Base-by-base conservation (phyloP, 2,329 filamentous ascomycete genomes). In the Venturia aucupariae region DNA sequence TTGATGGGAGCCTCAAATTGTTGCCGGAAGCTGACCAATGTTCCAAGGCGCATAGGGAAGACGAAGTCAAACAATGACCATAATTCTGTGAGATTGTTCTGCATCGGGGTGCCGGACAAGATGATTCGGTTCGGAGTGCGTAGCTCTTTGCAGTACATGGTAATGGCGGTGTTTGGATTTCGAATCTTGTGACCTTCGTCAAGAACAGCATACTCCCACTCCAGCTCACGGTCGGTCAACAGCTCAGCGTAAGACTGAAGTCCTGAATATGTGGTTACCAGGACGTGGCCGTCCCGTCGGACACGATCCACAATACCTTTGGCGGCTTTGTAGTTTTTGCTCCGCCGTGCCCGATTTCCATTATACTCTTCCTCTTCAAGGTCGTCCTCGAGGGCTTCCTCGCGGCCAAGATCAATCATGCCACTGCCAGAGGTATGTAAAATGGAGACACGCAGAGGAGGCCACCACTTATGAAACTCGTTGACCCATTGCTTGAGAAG, bases 41-140 rank as follows among this genome's bases (percentile, higher is more conserved):
- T 97, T 0, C 94, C 95, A 6, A 99, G 79, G 17, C 92, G 88
- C 90, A 97, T 97, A 0, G 95, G 94, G 67, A 92, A 97, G 65
- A 97, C 89, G 72, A 99, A 99, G 73, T 99, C 95, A 72, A 99
- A 97, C 0, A 99, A 79, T 0, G 93, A 97, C 93, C 94, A 99
- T 0, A 99, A 80, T 73, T 99, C 95, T 0, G 89, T 88, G 32
- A 99, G 78, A 67, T 97, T 97, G 75, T 99, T 99, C 74, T 99
- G 95, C 81, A 99, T 95, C 0, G 95, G 95, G 0, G 94, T 99
- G 5, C 94, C 94, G 0, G 95, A 97, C 1, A 99, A 80, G 66
- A 99, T 97, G 67, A 97, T 83, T 27, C 95, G 86, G 70, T 97
- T 94, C 0, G 90, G 84, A 0, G 94, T 99, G 41, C 89, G 87